phyloP scores from a whole-genome alignment of 202 grass and related monocot species.

The Zoysia matrella region DNA sequence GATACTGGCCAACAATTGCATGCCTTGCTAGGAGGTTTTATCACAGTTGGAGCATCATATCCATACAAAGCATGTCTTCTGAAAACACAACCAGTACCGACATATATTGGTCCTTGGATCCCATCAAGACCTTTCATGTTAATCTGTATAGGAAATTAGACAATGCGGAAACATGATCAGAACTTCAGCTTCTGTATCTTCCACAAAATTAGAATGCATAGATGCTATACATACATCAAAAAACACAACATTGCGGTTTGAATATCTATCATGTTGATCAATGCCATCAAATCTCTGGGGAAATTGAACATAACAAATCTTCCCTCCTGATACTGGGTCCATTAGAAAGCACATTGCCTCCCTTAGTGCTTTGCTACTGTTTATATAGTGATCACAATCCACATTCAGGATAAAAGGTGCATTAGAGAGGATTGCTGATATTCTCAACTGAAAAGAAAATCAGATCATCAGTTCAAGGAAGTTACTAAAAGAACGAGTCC shows the following conservation, averaged over 20 bases:
- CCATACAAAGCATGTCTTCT: conserved; percentile 45
- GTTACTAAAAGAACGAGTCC: neutral
- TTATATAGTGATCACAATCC: conserved; percentile 79
- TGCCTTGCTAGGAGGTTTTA: conserved; percentile 37
- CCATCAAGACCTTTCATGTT: conserved; percentile 47
- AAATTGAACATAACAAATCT: conserved; percentile 67
- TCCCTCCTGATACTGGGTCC: conserved; percentile 64
- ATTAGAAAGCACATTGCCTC: conserved; percentile 81
- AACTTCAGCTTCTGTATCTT: conserved; percentile 13
- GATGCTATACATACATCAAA: conserved; percentile 58
- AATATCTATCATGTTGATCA: conserved; percentile 69
- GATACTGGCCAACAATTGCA: conserved; percentile 36
- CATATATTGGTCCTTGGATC: conserved; percentile 50
- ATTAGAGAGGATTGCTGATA: conserved; percentile 71
- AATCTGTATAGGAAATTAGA: conserved; percentile 34
- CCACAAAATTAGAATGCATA: conserved; percentile 11
- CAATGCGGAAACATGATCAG: neutral
- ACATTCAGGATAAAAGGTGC: conserved; percentile 71
- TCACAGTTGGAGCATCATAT: conserved; percentile 32
- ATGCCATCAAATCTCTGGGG: conserved; percentile 80
- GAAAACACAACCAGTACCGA: conserved; percentile 47
- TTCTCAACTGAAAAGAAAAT: conserved; percentile 48
- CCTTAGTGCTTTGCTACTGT: conserved; percentile 70
- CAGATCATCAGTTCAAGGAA: conserved; percentile 27
- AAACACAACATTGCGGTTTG: conserved; percentile 70